Evolutionary conservation across 1,139 yeast species (phyloP).

Genomic region (Arxiozyma slooffiae): DNA sequence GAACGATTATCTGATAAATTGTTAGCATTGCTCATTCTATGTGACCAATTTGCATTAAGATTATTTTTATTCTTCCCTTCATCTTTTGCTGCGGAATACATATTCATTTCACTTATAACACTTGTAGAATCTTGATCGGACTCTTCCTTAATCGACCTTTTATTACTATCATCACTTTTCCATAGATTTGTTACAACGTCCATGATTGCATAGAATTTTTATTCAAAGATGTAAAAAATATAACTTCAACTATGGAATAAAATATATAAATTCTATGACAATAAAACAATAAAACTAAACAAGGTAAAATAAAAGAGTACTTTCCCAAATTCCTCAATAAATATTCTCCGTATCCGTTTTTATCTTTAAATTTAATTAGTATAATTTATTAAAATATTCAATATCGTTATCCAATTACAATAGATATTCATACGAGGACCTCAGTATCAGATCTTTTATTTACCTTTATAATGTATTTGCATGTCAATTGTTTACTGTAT

Average conservation of each 20-base stretch:
- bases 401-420: background rate
- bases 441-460: no score
- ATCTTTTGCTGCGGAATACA: background rate
- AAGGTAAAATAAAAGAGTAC: no score
- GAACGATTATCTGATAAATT: background rate
- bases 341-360: no score
- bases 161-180: background rate
- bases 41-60: background rate
- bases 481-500: no score
- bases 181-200: conserved; percentile 2
- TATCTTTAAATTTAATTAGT: no score
- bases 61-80: background rate
- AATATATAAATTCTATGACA: background rate
- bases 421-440: no score
- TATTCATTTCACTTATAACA: background rate
- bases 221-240: no score
- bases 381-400: background rate
- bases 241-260: no score
- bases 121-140: background rate
- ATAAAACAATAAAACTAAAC: no score
- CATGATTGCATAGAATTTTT: background rate
- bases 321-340: background rate
- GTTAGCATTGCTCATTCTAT: background rate
- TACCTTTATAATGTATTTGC: no score
- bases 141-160: background rate